Base-by-base conservation (phyloP, 2,329 filamentous ascomycete species). In the Trichoderma citrinoviride region DNA sequence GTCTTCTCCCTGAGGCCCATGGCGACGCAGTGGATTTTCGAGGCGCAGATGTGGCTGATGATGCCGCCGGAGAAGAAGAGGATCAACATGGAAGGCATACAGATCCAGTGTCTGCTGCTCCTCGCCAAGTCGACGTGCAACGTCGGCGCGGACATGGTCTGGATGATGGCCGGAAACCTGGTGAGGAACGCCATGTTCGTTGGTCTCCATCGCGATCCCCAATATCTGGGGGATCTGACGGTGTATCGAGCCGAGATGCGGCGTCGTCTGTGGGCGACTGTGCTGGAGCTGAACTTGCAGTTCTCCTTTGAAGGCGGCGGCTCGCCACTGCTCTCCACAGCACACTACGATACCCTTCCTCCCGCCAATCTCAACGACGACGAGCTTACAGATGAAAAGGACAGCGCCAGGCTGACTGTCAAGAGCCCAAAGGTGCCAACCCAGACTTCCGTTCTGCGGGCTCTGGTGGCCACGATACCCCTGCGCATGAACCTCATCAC, bases 131-230 rank as follows among this genome's bases (percentile, higher is more conserved):
- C 82, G 29, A 78, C 78, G 0, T 80, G 79, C 29, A 78, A 77
- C 14, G 76, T 85, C 3, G 80, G 79, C 3, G 78, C 78, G 5
- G 84, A 87, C 66, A 70, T 85, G 4, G 76, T 79, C 1, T 87
- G 83, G 83, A 78, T 84, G 37, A 77, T 80, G 2, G 76, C 80
- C 0, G 85, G 85, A 0, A 73, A 77, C 0, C 67, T 87, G 12
- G 66, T 86, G n/a, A 77, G 85, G 12, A 80, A 79, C 7, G 85
- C 84, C 60, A 81, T 87, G 70, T 80, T 80, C 62, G 85, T 87
- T 79, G 85, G 85, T 3, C 75, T 87, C 6, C 84, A 88, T 70
- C 80, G 83, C 1, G 85, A 87, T 63, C 85, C 85, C 0, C 77
- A 75, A 33, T 75, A 79, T 64, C 78, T 86, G 4, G 77, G 78